Percentiles rank a stretch among this genome's conserved stretches.
Evolutionary conservation across 441 rosid genomes (phyloP).

Genomic region (Lagerstroemia fauriei): DNA sequence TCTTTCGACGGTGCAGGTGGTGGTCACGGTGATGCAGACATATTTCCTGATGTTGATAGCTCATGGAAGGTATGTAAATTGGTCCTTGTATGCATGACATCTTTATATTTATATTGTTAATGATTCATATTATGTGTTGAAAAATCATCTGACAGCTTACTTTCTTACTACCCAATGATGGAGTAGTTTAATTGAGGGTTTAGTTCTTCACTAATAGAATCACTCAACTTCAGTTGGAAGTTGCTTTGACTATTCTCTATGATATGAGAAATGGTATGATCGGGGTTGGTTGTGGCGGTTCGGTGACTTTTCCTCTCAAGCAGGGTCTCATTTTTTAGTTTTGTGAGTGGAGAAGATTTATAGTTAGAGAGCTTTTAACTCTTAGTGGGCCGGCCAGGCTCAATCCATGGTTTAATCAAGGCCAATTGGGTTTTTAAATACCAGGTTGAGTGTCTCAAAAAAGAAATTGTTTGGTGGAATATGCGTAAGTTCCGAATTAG

Average conservation of each 20-base stretch:
- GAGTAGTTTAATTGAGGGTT: neutral
- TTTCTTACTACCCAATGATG: neutral
- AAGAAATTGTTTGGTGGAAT: neutral
- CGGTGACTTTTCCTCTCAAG: too few species aligned
- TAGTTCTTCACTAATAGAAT: neutral
- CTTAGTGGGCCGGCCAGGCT: too few species aligned
- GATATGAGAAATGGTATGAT: neutral
- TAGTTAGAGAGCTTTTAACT: too few species aligned
- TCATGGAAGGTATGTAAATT: constrained; percentile 70
- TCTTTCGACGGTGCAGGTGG: constrained; percentile 50
- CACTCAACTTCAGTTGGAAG: neutral
- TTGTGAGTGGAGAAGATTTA: too few species aligned
- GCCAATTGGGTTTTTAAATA: too few species aligned
- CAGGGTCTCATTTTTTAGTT: too few species aligned
- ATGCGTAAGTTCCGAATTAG: neutral
- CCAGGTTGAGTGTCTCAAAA: too few species aligned
- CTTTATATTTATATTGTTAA: neutral
- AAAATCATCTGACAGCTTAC: neutral
- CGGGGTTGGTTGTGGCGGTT: too few species aligned
- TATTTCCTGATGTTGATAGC: constrained; percentile 82
- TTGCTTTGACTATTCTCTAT: neutral
- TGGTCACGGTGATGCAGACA: constrained; percentile 48
- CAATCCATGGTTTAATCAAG: too few species aligned
- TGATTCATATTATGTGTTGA: neutral
- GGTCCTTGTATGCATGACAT: neutral